Conservation (phyloP, 2,329 filamentous ascomycete species). For the Xylariaceae sp. region DNA sequence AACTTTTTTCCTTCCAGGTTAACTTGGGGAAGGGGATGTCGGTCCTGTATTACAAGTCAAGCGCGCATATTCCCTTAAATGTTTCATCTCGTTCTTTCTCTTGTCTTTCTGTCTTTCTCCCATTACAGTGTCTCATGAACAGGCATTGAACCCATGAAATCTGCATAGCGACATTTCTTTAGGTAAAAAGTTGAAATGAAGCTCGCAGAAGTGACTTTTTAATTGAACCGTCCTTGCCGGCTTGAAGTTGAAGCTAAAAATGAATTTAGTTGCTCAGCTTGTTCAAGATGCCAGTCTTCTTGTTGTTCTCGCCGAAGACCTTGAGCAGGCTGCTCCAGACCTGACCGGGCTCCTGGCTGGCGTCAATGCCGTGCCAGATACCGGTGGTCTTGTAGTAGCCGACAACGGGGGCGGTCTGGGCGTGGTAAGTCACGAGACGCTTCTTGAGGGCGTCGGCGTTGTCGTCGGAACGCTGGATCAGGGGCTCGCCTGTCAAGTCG, state of each 20-base stretch:
- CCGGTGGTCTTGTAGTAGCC: conserved; percentile 95
- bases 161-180: not conserved
- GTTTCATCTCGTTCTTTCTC: not conserved
- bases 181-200: not conserved
- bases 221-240: not conserved
- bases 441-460: conserved; percentile 95
- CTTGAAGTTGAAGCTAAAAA: conserved; percentile 12
- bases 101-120: not conserved
- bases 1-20: conserved; percentile 5
- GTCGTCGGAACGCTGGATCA: conserved; percentile 95
- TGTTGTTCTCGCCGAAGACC: conserved; percentile 67
- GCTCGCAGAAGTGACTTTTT: not conserved
- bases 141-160: not conserved
- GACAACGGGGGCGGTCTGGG: conserved; percentile 88
- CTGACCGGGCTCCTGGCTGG: conserved; percentile 89
- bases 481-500: conserved; percentile 91
- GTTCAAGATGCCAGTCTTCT: conserved; percentile 43
- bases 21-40: not conserved
- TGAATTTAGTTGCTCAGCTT: conserved; percentile 34
- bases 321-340: conserved; percentile 91
- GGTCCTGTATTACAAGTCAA: conserved; percentile 1
- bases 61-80: conserved; percentile 4
- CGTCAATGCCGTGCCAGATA: conserved; percentile 94
- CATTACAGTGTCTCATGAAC: conserved; percentile 7
- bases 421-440: conserved; percentile 87